Conservation (phyloP, 1,139 yeast genomes). For the Pneumocystis oryctolagi region DNA sequence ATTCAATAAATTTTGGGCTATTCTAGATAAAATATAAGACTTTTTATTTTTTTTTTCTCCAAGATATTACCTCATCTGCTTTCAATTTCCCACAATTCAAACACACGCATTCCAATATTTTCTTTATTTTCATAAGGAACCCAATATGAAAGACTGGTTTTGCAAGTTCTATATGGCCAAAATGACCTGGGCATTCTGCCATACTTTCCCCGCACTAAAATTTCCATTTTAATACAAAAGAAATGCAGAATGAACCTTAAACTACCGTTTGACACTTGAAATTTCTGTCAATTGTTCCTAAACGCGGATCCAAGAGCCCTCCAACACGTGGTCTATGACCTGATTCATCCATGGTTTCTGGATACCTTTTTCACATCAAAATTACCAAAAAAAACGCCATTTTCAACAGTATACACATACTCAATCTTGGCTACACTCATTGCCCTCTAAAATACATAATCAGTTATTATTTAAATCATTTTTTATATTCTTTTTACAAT, state of each 20-base stretch:
- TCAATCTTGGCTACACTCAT: constrained; percentile 9
- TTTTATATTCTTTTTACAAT: constrained; percentile 27
- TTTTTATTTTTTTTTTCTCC: neutral
- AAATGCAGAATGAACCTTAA: neutral
- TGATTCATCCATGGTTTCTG: constrained; percentile 97
- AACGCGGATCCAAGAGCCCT: constrained; percentile 89
- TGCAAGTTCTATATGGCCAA: constrained; percentile 95
- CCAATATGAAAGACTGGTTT: constrained; percentile 98
- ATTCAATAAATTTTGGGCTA: constrained; percentile 74
- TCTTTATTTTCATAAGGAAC: constrained; percentile 49
- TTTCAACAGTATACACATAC: constrained; percentile 17
- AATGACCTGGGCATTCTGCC: constrained; percentile 99
- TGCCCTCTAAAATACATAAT: constrained; percentile 4
- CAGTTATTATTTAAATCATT: constrained; percentile 19
- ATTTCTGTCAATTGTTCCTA: constrained; percentile 93
- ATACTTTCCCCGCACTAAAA: constrained; percentile 81
- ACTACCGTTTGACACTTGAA: constrained; percentile 79
- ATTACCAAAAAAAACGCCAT: constrained; percentile 44
- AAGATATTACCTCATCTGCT: constrained; percentile 49
- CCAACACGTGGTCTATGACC: constrained; percentile 91
- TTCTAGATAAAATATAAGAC: constrained; percentile 15
- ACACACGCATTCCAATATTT: constrained; percentile 91
- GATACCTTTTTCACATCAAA: constrained; percentile 91
- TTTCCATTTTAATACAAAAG: neutral
- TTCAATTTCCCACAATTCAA: constrained; percentile 95